Evolutionary conservation across 306 rosid genomes (phyloP), one percentile per base, ranked within the genome.

Genomic region (Fagus sylvatica): DNA sequence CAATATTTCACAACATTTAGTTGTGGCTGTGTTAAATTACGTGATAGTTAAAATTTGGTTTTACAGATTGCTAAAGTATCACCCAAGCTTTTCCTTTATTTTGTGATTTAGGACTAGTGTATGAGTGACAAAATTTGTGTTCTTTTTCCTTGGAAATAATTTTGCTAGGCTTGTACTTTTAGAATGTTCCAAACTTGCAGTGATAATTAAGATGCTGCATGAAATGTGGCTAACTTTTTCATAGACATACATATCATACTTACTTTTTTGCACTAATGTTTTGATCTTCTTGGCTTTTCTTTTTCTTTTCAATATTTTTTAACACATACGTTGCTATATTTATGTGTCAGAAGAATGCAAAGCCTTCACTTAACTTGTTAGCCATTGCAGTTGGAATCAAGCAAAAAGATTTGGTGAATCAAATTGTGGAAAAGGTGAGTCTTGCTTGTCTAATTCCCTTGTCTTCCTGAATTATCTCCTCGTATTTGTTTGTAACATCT

Each of bases 361-460:
- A 72, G 53, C 80, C 43, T 75, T 81, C 94, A 17, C 69, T 74
- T 87, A 90, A 85, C 85, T 85, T 94, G 87, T 79, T 94, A 88
- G 97, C 97, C 40, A 87, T 94, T 61, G 84, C 98, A 41, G 97
- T 87, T 76, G 98, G 98, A 74, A 85, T 92, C 76, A 88, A 82
- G 53, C 98, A 94, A 81, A 94, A 89, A 85, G 85, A 84, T 46
- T 68, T 89, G 73, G 98, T 94, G 15, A 84, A 86, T 71, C 74
- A 72, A 74, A 90, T 94, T 78, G 90, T 94, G 51, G 76, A 85
- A 74, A 94, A 92, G 97, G 98, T 94, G 59, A 70, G 62, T 34
- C 13, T 80, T 61, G 69, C 76, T 84, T 51, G 51, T 37, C 40
- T 80, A 32, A 15, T 74, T 13, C 48, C 62, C 40, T 72, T 81